A percentile compares a stretch with the other conserved stretches of the same genome.
Conservation (phyloP, 257 asterid genomes). For the Gentiana macrophylla region DNA sequence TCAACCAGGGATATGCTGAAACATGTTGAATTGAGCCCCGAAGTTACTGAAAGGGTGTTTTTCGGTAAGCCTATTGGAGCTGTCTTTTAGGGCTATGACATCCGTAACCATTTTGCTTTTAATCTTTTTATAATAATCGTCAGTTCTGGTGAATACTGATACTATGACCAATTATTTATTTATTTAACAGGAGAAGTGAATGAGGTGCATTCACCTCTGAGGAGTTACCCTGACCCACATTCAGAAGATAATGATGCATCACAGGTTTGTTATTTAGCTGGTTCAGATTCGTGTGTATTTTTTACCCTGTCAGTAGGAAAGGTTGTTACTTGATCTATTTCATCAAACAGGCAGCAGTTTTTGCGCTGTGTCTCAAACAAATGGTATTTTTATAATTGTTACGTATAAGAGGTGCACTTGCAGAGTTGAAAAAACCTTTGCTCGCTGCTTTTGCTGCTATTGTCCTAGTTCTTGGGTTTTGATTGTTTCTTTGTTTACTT, state of each 20-base stretch:
- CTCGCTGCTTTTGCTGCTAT: neutral
- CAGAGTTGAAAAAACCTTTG: neutral
- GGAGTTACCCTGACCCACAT: constrained; percentile 21
- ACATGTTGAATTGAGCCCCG: constrained; percentile 25
- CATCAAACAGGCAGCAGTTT: neutral
- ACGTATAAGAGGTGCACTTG: neutral
- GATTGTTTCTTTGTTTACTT: neutral
- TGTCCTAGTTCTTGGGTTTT: neutral
- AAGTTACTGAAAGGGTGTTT: constrained; percentile 24
- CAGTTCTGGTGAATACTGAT: neutral
- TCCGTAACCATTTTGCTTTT: neutral
- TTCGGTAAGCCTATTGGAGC: constrained; percentile 22
- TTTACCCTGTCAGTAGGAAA: neutral
- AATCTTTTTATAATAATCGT: neutral
- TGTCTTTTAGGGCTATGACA: neutral
- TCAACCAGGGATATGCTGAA: constrained; percentile 21
- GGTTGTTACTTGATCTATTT: neutral
- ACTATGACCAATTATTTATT: constrained; percentile 9
- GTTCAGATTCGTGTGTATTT: constrained; percentile 5
- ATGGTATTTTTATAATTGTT: neutral
- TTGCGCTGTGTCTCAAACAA: neutral
- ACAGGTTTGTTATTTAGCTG: constrained; percentile 38
- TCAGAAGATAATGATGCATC: constrained; percentile 23
- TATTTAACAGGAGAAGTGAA: constrained; percentile 21
- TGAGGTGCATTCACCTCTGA: constrained; percentile 15